A percentile compares a stretch with the other conserved stretches of the same genome.
phyloP scores from a whole-genome alignment of 768 basidiomycete genomes.

The Lentinula boryana region DNA sequence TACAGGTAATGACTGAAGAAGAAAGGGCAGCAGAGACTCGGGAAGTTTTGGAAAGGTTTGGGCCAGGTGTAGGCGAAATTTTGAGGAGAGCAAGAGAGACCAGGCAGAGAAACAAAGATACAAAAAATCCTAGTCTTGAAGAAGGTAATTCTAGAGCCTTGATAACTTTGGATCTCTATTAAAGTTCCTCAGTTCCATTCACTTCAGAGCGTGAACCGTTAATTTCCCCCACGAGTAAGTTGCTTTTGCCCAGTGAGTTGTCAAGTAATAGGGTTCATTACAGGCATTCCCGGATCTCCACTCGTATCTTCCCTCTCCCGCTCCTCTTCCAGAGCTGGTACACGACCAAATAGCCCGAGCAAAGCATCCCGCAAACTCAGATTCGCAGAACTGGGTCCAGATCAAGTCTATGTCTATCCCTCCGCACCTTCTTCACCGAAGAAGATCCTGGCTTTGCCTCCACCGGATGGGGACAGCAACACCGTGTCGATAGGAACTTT shows the following conservation, averaged over 20 bases:
- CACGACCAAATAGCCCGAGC: slow-evolving; percentile 26
- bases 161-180: neutral
- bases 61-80: slow-evolving; percentile 56
- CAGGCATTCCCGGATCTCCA: neutral
- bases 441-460: slow-evolving; percentile 56
- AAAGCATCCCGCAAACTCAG: slow-evolving; percentile 53
- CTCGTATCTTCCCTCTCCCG: neutral
- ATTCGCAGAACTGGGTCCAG: slow-evolving; percentile 68
- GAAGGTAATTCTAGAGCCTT: slow-evolving; percentile 2
- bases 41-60: slow-evolving; percentile 70
- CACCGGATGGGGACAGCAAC: slow-evolving; percentile 32
- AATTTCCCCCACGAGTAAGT: neutral
- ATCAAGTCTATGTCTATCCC: slow-evolving; percentile 80
- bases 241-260: neutral
- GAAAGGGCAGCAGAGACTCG: slow-evolving; percentile 61
- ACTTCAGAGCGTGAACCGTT: slow-evolving; percentile 4
- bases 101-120: slow-evolving; percentile 19
- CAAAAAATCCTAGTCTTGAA: neutral
- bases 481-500: slow-evolving; percentile 14
- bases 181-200: neutral
- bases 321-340: neutral
- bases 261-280: neutral
- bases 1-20: slow-evolving; percentile 65
- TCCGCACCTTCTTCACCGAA: slow-evolving; percentile 74
- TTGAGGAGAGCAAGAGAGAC: slow-evolving; percentile 49